Evolutionary conservation across 1,284 basidiomycete genomes (phyloP).

Genomic region (Agaricales sp.): DNA sequence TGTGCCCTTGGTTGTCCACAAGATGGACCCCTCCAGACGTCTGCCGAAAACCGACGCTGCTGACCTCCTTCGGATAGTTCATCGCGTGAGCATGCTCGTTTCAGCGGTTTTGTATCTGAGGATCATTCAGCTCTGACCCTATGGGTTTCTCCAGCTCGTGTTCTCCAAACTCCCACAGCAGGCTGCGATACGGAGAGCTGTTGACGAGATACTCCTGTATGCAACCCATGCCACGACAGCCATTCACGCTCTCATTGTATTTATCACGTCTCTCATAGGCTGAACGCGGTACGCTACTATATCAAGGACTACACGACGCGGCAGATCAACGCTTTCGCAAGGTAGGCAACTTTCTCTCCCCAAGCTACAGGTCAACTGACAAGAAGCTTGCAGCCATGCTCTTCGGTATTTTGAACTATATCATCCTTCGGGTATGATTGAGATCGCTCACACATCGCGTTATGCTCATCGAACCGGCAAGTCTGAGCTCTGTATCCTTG

Average conservation of each 20-base stretch:
- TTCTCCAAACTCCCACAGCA: slow-evolving; percentile 39
- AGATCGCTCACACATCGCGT: slow-evolving; percentile 79
- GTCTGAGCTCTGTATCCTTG: slow-evolving; percentile 83
- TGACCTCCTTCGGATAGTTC: slow-evolving; percentile 57
- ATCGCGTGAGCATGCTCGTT: slow-evolving; percentile 52
- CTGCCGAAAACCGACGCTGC: slow-evolving; percentile 62
- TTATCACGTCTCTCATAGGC: slow-evolving; percentile 28
- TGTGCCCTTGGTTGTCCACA: slow-evolving; percentile 72
- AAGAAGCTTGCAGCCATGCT: slow-evolving; percentile 56
- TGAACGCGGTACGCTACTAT: slow-evolving; percentile 64
- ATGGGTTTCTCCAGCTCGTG: slow-evolving; percentile 47
- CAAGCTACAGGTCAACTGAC: slow-evolving; percentile 15
- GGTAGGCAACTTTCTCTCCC: slow-evolving; percentile 51
- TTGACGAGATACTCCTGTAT: slow-evolving; percentile 64
- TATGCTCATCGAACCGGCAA: slow-evolving; percentile 82
- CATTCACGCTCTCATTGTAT: slow-evolving; percentile 19
- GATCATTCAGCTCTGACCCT: slow-evolving; percentile 15
- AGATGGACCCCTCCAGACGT: slow-evolving; percentile 68
- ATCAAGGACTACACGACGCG: slow-evolving; percentile 61
- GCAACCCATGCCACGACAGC: too few relatives aligned
- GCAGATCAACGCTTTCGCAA: slow-evolving; percentile 81
- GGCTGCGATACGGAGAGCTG: slow-evolving; percentile 51
- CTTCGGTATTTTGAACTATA: slow-evolving; percentile 82
- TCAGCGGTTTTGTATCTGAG: slow-evolving; percentile 17
- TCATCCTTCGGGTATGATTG: slow-evolving; percentile 70